Evolutionary conservation across 768 basidiomycete genomes (phyloP).

Genomic region (Tricholoma hemisulphureum): DNA sequence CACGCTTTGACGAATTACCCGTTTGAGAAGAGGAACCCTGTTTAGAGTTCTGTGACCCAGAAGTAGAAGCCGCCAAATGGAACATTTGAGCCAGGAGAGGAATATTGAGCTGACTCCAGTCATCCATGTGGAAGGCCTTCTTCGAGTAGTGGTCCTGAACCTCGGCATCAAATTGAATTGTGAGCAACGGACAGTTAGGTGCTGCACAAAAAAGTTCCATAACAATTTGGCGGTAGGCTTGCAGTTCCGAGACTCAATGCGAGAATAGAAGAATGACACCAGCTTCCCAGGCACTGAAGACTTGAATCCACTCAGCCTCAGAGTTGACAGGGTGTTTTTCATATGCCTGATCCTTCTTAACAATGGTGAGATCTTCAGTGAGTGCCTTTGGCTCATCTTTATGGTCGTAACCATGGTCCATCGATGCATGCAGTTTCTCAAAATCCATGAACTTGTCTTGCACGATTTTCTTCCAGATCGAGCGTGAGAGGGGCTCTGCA

Average conservation of each 20-base stretch:
- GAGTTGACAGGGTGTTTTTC: not conserved
- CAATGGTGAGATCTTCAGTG: not conserved
- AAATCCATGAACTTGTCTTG: not conserved
- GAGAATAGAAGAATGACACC: conserved; percentile 9
- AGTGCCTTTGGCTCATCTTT: not conserved
- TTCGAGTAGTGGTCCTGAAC: conserved; percentile 8
- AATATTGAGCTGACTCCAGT: conserved; percentile 2
- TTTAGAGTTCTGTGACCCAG: not conserved
- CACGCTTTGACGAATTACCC: not conserved
- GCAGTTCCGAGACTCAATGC: conserved; percentile 8
- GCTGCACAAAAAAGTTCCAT: conserved; percentile 11
- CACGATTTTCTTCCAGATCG: not conserved
- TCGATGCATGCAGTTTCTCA: not conserved
- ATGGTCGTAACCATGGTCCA: not conserved
- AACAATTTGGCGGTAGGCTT: conserved; percentile 5
- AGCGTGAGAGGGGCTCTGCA: not conserved
- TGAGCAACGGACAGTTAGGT: not conserved
- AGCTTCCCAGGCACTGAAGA: conserved; percentile 10
- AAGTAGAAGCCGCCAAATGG: not conserved
- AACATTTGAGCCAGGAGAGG: conserved; percentile 9
- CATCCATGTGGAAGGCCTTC: conserved; percentile 12
- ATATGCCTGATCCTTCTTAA: conserved; percentile 1
- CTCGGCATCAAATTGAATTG: conserved; percentile 11
- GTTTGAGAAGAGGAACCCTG: not conserved
- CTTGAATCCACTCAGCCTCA: conserved; percentile 14